These are phyloP conservation scores for Diddensiella transvaalensis DNA, from an alignment of 805 yeast genomes.

Conservation along the genomic window DNA sequence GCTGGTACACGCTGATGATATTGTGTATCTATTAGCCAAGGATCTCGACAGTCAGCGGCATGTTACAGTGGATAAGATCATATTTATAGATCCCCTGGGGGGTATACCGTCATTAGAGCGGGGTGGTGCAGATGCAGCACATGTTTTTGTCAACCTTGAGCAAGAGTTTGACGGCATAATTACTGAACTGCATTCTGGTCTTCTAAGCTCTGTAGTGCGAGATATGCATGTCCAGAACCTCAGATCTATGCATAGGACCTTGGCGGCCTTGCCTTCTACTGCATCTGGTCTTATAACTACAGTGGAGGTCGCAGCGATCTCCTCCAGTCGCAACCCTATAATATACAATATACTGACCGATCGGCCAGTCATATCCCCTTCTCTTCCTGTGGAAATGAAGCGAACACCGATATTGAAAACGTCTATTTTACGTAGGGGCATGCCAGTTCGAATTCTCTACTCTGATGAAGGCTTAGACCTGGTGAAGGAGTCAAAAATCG, in stretches of 20 bases:
- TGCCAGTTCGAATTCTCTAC: conserved; percentile 47
- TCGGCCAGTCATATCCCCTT: conserved; percentile 84
- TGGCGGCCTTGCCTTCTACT: conserved; percentile 47
- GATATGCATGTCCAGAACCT: conserved; percentile 65
- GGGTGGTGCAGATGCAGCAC: conserved; percentile 60
- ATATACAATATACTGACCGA: conserved; percentile 89
- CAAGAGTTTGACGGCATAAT: conserved; percentile 73
- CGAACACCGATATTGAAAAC: conserved; percentile 66
- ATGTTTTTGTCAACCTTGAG: conserved; percentile 77
- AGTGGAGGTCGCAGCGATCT: conserved; percentile 61
- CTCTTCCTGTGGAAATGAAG: conserved; percentile 66
- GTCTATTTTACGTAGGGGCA: conserved; percentile 75
- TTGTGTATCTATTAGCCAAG: conserved; percentile 38
- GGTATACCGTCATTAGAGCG: conserved; percentile 90
- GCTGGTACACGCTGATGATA: conserved; percentile 39
- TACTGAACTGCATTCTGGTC: conserved; percentile 61
- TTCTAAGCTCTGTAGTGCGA: conserved; percentile 41
- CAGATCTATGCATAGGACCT: conserved; percentile 55
- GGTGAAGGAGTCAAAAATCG: conserved; percentile 36
- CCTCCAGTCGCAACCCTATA: conserved; percentile 66
- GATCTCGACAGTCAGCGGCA: conserved; percentile 27
- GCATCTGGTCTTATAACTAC: conserved; percentile 89
- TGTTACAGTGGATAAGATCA: conserved; percentile 64
- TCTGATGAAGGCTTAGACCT: conserved; percentile 40
- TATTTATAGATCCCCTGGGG: conserved; percentile 76